phyloP scores from a whole-genome alignment of 2,329 filamentous ascomycete genomes.

The Trichophyton benhamiae region DNA sequence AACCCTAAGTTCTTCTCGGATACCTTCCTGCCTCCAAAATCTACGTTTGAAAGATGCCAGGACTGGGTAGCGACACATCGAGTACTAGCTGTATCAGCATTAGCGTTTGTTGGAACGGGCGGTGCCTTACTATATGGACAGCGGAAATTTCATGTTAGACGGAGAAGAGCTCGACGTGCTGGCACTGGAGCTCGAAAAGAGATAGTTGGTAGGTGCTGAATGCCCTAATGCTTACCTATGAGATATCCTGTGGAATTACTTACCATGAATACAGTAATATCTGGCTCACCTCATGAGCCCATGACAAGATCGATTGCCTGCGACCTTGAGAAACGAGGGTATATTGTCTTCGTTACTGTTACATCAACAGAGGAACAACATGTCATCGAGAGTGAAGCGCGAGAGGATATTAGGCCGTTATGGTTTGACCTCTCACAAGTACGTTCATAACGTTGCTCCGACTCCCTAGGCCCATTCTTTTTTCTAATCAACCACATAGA shows the following conservation, averaged over 20 bases:
- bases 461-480: neutral
- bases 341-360: constrained; percentile 85
- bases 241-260: constrained; percentile 1
- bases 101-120: constrained; percentile 58
- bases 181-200: constrained; percentile 76
- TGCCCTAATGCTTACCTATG: neutral
- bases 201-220: constrained; percentile 47
- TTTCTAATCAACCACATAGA: constrained; percentile 30
- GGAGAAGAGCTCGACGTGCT: constrained; percentile 65
- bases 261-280: constrained; percentile 51
- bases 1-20: constrained; percentile 13
- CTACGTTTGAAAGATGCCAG: constrained; percentile 45
- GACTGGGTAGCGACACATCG: constrained; percentile 64
- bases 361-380: constrained; percentile 75
- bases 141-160: constrained; percentile 44
- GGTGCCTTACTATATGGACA: constrained; percentile 47
- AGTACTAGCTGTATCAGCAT: constrained; percentile 56
- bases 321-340: constrained; percentile 82
- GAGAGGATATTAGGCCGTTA: constrained; percentile 69
- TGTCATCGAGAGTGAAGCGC: constrained; percentile 60
- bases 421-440: constrained; percentile 60
- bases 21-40: constrained; percentile 27
- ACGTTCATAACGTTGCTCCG: constrained; percentile 9
- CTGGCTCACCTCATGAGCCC: constrained; percentile 74
- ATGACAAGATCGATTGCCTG: constrained; percentile 70